Conservation (phyloP, 345 rosid genomes). For the Populus euphratica region DNA sequence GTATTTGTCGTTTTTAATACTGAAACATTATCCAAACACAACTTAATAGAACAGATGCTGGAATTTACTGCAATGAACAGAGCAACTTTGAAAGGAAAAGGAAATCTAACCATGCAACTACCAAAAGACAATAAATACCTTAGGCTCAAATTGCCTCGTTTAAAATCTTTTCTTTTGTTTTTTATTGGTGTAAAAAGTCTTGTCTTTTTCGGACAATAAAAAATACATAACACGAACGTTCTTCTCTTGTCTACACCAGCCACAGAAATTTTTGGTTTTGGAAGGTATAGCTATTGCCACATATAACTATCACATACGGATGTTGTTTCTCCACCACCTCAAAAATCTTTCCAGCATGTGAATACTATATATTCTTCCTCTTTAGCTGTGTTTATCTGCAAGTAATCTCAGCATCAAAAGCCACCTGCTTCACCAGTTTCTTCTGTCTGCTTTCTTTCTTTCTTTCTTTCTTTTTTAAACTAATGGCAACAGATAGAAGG, state of each 20-base stretch:
- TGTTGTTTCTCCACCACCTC: conserved; percentile 26
- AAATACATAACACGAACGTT: conserved; percentile 10
- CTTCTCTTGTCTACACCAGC: conserved; percentile 30
- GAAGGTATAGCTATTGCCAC: conserved; percentile 25
- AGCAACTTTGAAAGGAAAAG: background rate
- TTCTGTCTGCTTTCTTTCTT: background rate
- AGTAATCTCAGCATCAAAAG: background rate
- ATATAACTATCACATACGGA: background rate
- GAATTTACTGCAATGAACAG: too few relatives aligned
- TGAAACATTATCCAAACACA: too few relatives aligned
- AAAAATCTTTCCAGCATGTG: background rate
- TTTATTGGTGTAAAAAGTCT: background rate
- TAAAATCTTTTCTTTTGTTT: conserved; percentile 5
- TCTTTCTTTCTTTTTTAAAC: background rate
- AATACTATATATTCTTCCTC: conserved; percentile 16
- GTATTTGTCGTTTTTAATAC: too few relatives aligned
- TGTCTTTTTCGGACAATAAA: background rate
- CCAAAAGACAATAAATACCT: conserved; percentile 14
- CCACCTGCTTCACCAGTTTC: background rate
- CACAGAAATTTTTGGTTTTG: conserved; percentile 20
- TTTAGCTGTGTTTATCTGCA: background rate
- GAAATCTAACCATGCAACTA: background rate
- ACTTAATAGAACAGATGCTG: too few relatives aligned
- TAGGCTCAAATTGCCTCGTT: conserved; percentile 13
- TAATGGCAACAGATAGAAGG: conserved; percentile 55